Percentiles rank a stretch among this genome's conserved stretches.
Conservation (phyloP, 306 rosid genomes). For the Trifolium dubium region DNA sequence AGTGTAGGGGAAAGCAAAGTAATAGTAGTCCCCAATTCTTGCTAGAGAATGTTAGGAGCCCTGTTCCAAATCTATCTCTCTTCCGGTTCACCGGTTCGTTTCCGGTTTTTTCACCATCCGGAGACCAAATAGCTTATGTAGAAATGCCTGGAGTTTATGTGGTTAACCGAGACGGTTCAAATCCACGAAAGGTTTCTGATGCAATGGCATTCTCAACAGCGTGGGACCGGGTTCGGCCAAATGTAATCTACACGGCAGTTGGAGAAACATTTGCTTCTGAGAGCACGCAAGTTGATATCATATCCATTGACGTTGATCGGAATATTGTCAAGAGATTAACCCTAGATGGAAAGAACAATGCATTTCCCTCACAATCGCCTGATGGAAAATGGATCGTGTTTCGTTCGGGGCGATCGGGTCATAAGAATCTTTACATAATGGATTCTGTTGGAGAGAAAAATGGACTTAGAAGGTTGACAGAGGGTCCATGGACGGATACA, state of each 20-base stretch:
- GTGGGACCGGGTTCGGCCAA: slow-evolving; percentile 75
- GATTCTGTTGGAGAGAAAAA: slow-evolving; percentile 71
- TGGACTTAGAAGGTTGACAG: slow-evolving; percentile 57
- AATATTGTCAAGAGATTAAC: slow-evolving; percentile 56
- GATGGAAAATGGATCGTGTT: slow-evolving; percentile 86
- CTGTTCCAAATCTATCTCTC: slow-evolving; percentile 57
- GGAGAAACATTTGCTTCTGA: slow-evolving; percentile 72
- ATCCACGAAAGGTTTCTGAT: slow-evolving; percentile 52
- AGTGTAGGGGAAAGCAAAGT: slow-evolving; percentile 61
- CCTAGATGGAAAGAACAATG: slow-evolving; percentile 73
- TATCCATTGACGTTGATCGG: slow-evolving; percentile 56
- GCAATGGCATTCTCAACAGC: slow-evolving; percentile 63
- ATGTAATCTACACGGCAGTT: slow-evolving; percentile 62
- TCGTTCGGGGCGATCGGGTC: slow-evolving; percentile 75
- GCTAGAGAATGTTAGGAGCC: slow-evolving; percentile 65
- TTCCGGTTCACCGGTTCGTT: slow-evolving; percentile 72
- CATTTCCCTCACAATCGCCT: slow-evolving; percentile 75
- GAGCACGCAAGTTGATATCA: slow-evolving; percentile 63
- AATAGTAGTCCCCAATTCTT: slow-evolving; percentile 41
- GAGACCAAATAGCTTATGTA: slow-evolving; percentile 65
- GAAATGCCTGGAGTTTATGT: slow-evolving; percentile 70
- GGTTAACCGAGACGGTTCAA: slow-evolving; percentile 72
- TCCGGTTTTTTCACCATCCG: slow-evolving; percentile 73
- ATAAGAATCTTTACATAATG: slow-evolving; percentile 76
- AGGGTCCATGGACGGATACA: slow-evolving; percentile 80